Evolutionary conservation across 148 eudicot genomes (phyloP).

Genomic region (Nepenthes gracilis): DNA sequence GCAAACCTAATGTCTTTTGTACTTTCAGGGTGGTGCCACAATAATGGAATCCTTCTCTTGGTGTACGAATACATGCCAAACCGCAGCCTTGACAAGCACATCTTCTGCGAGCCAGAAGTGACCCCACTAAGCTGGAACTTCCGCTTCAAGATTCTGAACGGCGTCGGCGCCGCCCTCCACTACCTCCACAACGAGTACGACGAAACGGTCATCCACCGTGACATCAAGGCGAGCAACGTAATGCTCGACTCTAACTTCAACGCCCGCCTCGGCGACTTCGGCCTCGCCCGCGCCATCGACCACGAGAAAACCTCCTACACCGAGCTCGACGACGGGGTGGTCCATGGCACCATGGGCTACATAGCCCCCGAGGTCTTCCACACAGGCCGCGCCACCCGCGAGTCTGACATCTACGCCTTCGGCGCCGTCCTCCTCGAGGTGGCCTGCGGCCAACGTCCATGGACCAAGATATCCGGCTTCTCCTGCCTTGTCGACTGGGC

Average conservation of each 20-base stretch:
- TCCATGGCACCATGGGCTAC: conserved; percentile 71
- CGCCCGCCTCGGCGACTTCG: conserved; percentile 84
- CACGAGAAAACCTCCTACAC: conserved; percentile 52
- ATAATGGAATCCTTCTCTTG: conserved; percentile 50
- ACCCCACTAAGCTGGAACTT: conserved; percentile 26
- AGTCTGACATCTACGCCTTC: conserved; percentile 64
- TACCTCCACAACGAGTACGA: conserved; percentile 68
- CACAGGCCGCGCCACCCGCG: conserved; percentile 68
- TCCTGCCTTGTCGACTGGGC: conserved; percentile 63
- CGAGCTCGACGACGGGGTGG: conserved; percentile 43
- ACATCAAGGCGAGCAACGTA: conserved; percentile 81
- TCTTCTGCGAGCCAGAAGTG: conserved; percentile 18
- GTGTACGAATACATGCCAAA: conserved; percentile 88
- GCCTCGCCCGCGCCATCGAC: conserved; percentile 77
- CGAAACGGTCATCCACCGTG: conserved; percentile 71
- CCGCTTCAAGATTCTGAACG: conserved; percentile 39
- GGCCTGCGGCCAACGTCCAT: conserved; percentile 51
- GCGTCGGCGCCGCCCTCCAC: conserved; percentile 42
- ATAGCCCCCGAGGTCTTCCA: conserved; percentile 84
- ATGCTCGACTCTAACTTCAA: conserved; percentile 71
- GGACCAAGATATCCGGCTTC: conserved; percentile 37
- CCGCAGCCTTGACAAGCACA: conserved; percentile 71
- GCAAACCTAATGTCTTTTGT: not conserved
- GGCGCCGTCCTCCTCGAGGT: conserved; percentile 69
- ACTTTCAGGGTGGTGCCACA: conserved; percentile 81